Conservation (phyloP, 768 basidiomycete species). For the Tulasnella sp. region DNA sequence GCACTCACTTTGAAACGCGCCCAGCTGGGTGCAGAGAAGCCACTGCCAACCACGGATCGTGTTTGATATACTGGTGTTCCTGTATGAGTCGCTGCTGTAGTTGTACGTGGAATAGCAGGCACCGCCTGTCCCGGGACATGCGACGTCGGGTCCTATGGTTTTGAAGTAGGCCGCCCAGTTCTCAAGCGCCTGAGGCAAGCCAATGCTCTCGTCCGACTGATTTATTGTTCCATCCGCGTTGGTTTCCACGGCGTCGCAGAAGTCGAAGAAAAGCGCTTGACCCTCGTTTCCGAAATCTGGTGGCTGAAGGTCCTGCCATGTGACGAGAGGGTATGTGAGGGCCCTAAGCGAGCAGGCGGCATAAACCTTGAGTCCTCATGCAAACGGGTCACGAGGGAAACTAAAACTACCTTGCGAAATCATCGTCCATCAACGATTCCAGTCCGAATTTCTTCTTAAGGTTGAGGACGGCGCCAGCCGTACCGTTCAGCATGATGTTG, state of each 20-base stretch:
- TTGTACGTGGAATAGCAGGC: constrained; percentile 12
- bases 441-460: not conserved
- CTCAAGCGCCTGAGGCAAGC: not conserved
- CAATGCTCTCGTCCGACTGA: not conserved
- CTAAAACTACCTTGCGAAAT: not conserved
- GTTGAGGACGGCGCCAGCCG: too few relatives aligned
- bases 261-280: constrained; percentile 3
- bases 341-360: not conserved
- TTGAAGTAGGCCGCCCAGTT: constrained; percentile 13
- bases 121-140: constrained; percentile 7
- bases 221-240: not conserved
- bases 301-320: constrained; percentile 10
- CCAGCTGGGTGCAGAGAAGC: constrained; percentile 10
- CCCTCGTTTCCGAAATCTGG: not conserved
- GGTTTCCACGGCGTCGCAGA: constrained; percentile 19
- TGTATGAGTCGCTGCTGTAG: not conserved
- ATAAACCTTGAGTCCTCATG: not conserved
- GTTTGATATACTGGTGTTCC: not conserved
- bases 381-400: not conserved
- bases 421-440: not conserved
- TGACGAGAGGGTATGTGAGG: not conserved
- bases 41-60: not conserved
- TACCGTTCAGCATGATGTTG: not conserved
- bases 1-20: not conserved
- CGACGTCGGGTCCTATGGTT: not conserved